phyloP scores from a whole-genome alignment of 768 basidiomycete genomes.

The Russula abietina region DNA sequence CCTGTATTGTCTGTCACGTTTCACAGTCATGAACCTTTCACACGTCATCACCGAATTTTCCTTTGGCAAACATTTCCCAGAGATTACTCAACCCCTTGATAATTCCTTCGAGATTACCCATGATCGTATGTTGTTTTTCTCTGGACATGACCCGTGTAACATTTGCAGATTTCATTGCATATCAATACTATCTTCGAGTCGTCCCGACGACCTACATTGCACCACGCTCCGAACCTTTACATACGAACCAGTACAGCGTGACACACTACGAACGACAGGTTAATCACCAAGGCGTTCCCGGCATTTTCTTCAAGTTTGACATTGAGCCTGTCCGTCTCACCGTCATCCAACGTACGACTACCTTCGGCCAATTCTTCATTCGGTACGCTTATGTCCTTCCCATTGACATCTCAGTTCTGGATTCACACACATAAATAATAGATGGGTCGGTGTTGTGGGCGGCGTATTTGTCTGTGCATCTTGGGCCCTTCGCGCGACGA shows the following conservation, averaged over 20 bases:
- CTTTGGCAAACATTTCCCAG: constrained; percentile 93
- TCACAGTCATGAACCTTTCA: constrained; percentile 87
- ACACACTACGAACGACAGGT: constrained; percentile 83
- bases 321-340: constrained; percentile 84
- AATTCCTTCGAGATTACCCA: constrained; percentile 73
- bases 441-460: constrained; percentile 88
- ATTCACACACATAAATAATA: constrained; percentile 22
- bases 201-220: constrained; percentile 93
- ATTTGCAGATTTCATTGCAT: constrained; percentile 70
- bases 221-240: constrained; percentile 54
- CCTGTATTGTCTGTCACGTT: not conserved
- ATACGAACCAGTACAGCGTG: constrained; percentile 88
- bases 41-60: constrained; percentile 97
- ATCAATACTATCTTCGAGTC: constrained; percentile 92
- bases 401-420: not conserved
- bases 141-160: constrained; percentile 7
- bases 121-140: constrained; percentile 46
- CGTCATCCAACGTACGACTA: constrained; percentile 83
- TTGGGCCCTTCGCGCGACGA: constrained; percentile 42
- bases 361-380: constrained; percentile 75
- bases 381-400: constrained; percentile 34
- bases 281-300: constrained; percentile 78
- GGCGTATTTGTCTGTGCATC: constrained; percentile 72
- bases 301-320: constrained; percentile 98
- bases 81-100: constrained; percentile 91